Evolutionary conservation across 2,329 filamentous ascomycete species (phyloP).

Genomic region (Knufia petricola): DNA sequence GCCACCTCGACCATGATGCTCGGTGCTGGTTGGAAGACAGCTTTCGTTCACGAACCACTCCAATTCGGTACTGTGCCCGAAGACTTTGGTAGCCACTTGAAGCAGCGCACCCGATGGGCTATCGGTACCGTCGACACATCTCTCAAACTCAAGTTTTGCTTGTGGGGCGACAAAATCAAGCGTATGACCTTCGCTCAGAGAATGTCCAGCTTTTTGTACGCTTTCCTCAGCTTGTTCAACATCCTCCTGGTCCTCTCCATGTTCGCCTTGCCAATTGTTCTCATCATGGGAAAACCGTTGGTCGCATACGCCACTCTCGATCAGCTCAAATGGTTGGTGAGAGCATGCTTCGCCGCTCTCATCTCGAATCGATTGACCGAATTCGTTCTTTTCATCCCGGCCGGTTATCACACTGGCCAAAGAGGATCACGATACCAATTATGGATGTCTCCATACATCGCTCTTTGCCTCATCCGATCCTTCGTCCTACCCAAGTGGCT

Average conservation of each 20-base stretch:
- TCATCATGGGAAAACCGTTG: constrained; percentile 47
- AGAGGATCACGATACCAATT: constrained; percentile 48
- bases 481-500: constrained; percentile 52
- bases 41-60: constrained; percentile 24
- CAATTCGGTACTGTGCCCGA: constrained; percentile 29
- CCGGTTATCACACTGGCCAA: constrained; percentile 51
- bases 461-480: constrained; percentile 47
- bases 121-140: constrained; percentile 48
- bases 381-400: constrained; percentile 48
- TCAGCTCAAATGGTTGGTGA: constrained; percentile 51
- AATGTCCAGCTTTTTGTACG: constrained; percentile 50
- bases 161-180: constrained; percentile 45
- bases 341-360: constrained; percentile 44
- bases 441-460: constrained; percentile 56
- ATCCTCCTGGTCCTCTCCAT: constrained; percentile 46
- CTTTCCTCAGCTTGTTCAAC: constrained; percentile 47
- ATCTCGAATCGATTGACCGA: constrained; percentile 48
- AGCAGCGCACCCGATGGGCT: constrained; percentile 32
- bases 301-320: constrained; percentile 45
- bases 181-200: constrained; percentile 49
- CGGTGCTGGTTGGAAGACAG: constrained; percentile 25
- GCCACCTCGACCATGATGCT: constrained; percentile 24
- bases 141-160: constrained; percentile 51
- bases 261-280: constrained; percentile 50
- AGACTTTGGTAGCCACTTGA: constrained; percentile 30